Conservation (phyloP, 345 rosid species). For the Acer yangbiense region DNA sequence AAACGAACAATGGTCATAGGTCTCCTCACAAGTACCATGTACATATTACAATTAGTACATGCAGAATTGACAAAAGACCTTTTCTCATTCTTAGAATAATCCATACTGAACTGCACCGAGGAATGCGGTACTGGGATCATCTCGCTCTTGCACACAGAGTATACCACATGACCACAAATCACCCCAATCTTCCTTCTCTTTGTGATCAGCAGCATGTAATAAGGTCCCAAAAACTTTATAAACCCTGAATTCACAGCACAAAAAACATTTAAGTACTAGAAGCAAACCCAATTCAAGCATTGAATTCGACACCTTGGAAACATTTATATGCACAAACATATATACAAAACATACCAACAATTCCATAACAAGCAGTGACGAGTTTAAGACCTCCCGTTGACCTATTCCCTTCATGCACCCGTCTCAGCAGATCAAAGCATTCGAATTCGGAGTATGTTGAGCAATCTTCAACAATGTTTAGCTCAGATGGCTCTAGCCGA, state of each 20-base stretch:
- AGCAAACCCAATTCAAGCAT: too few species aligned
- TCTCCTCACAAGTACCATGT: conserved; percentile 53
- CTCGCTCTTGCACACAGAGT: conserved; percentile 69
- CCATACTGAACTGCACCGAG: conserved; percentile 71
- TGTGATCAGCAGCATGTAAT: conserved; percentile 90
- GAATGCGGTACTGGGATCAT: conserved; percentile 73
- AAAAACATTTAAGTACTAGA: conserved; percentile 11
- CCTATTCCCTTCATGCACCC: conserved; percentile 85
- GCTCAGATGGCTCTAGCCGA: conserved; percentile 68
- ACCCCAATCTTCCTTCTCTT: conserved; percentile 86
- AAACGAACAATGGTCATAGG: conserved; percentile 28
- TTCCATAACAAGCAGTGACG: conserved; percentile 78
- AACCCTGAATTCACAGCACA: conserved; percentile 56
- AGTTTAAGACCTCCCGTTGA: conserved; percentile 84
- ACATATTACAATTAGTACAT: conserved; percentile 74
- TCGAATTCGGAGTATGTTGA: conserved; percentile 66
- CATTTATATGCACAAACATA: not conserved
- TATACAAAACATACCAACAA: conserved; percentile 63
- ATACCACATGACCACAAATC: conserved; percentile 75
- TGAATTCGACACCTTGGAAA: not conserved
- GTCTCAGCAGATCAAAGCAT: conserved; percentile 58
- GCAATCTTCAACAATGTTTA: conserved; percentile 67
- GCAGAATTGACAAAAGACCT: conserved; percentile 94
- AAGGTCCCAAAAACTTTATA: conserved; percentile 87
- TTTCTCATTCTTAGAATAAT: conserved; percentile 92